Evolutionary conservation across 768 basidiomycete genomes (phyloP).

Genomic region (Tephrocybe sp.): DNA sequence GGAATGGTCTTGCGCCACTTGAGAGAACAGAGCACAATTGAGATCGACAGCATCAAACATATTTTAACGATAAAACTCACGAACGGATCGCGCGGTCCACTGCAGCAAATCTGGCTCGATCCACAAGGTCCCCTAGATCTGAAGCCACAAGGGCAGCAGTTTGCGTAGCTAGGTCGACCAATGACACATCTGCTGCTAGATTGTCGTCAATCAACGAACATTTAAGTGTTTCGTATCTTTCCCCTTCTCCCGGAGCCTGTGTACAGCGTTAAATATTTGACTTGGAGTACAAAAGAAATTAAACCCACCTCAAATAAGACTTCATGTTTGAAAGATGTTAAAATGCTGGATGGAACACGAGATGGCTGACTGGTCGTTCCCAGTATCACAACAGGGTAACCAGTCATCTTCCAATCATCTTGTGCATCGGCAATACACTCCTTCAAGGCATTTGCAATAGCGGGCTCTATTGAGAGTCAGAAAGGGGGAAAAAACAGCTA

Average conservation of each 20-base stretch:
- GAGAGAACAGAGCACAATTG: background rate
- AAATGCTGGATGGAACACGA: constrained; percentile 59
- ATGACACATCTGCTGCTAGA: constrained; percentile 76
- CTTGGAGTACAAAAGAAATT: constrained; percentile 5
- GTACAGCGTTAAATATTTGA: background rate
- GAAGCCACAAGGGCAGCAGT: constrained; percentile 88
- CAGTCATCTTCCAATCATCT: constrained; percentile 55
- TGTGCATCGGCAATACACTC: constrained; percentile 63
- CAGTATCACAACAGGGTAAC: constrained; percentile 73
- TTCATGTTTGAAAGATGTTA: constrained; percentile 85
- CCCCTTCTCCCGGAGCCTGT: constrained; percentile 80
- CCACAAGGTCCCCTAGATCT: constrained; percentile 74
- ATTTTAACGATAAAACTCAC: constrained; percentile 29
- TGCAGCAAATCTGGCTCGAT: constrained; percentile 55
- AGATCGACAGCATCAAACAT: background rate
- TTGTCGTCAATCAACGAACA: constrained; percentile 37
- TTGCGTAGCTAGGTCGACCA: constrained; percentile 73
- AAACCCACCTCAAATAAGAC: constrained; percentile 67
- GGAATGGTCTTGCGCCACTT: constrained; percentile 22
- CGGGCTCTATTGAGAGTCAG: constrained; percentile 44
- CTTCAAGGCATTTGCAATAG: constrained; percentile 54
- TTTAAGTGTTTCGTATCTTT: constrained; percentile 63
- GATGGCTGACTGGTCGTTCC: constrained; percentile 71
- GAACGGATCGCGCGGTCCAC: constrained; percentile 42
- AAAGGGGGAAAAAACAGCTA: background rate